Percentiles rank a stretch among this genome's conserved stretches.
Conservation (phyloP, 495 filamentous ascomycete genomes). For the Staphylotrichum tortipilum region DNA sequence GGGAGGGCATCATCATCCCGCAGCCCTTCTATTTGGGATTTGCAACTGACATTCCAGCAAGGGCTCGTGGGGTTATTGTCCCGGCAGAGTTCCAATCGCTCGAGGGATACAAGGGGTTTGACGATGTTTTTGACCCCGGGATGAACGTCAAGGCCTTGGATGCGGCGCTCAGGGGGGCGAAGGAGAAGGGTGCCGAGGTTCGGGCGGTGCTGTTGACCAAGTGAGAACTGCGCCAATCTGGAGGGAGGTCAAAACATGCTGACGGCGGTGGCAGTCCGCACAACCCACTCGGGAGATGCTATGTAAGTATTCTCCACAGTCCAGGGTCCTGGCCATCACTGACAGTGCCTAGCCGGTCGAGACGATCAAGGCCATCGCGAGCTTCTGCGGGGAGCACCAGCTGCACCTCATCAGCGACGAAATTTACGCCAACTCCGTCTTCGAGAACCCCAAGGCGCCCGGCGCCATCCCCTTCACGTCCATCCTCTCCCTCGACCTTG, state of each 20-base stretch:
- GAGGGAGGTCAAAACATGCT: too few species aligned
- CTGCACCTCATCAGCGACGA: slow-evolving; percentile 29
- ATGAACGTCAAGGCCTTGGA: slow-evolving; percentile 18
- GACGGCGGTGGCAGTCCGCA: slow-evolving; percentile 21
- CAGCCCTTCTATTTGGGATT: slow-evolving; percentile 25
- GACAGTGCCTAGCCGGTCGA: slow-evolving; percentile 5
- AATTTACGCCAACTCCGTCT: slow-evolving; percentile 26
- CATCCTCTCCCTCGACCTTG: slow-evolving; percentile 26
- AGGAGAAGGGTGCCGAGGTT: slow-evolving; percentile 22
- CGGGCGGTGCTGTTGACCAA: slow-evolving; percentile 19
- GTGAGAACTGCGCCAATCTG: too few species aligned
- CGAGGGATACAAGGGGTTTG: slow-evolving; percentile 31
- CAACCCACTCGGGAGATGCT: slow-evolving; percentile 23
- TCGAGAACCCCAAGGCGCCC: slow-evolving; percentile 10
- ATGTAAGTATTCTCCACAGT: slow-evolving; percentile 5
- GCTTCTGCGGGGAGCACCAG: slow-evolving; percentile 18
- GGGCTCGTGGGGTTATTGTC: slow-evolving; percentile 25
- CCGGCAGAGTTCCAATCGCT: slow-evolving; percentile 31
- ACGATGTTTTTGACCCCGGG: slow-evolving; percentile 31
- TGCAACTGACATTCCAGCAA: slow-evolving; percentile 10
- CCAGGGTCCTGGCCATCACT: not conserved
- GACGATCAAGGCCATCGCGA: slow-evolving; percentile 10
- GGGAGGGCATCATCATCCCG: slow-evolving; percentile 26
- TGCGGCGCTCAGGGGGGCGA: slow-evolving; percentile 23
- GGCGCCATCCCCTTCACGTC: slow-evolving; percentile 25